A percentile compares a stretch with the other conserved stretches of the same genome.
Conservation (phyloP, 2,329 filamentous ascomycete species). For the Taxawa tesnikishii region DNA sequence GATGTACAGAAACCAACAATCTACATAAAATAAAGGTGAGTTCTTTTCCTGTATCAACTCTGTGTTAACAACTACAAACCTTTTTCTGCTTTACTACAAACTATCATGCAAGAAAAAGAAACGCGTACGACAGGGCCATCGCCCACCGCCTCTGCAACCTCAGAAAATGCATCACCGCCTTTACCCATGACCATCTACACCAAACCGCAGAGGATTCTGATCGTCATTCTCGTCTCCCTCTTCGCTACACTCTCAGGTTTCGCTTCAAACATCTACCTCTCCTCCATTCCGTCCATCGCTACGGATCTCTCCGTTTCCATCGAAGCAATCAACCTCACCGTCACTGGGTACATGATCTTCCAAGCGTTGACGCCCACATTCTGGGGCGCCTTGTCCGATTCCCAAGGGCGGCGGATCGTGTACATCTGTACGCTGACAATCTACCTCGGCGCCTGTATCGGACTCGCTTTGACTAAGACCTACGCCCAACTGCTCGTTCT, state of each 20-base stretch:
- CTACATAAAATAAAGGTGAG: no score
- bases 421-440: constrained; percentile 28
- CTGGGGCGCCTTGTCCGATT: constrained; percentile 29
- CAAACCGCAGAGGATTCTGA: constrained; percentile 34
- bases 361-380: constrained; percentile 31
- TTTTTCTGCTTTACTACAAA: no score
- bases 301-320: constrained; percentile 25
- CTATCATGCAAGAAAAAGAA: no score
- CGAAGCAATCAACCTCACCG: constrained; percentile 26
- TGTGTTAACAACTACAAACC: no score
- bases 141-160: no score
- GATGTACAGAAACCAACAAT: no score
- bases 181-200: constrained; percentile 40
- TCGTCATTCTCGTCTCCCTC: constrained; percentile 34
- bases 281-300: constrained; percentile 29
- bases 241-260: constrained; percentile 33
- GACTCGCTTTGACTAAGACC: constrained; percentile 24
- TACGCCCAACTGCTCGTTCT: constrained; percentile 28
- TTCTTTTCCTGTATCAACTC: no score
- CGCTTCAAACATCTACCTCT: constrained; percentile 35
- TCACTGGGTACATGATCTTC: constrained; percentile 34
- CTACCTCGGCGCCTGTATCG: constrained; percentile 27
- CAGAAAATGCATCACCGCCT: constrained; percentile 2
- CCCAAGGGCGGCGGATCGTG: constrained; percentile 25
- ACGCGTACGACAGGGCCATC: no score